These are phyloP conservation scores for Pyrenula aspistea DNA, from an alignment of 495 filamentous ascomycete genomes.

Conservation along the genomic window DNA sequence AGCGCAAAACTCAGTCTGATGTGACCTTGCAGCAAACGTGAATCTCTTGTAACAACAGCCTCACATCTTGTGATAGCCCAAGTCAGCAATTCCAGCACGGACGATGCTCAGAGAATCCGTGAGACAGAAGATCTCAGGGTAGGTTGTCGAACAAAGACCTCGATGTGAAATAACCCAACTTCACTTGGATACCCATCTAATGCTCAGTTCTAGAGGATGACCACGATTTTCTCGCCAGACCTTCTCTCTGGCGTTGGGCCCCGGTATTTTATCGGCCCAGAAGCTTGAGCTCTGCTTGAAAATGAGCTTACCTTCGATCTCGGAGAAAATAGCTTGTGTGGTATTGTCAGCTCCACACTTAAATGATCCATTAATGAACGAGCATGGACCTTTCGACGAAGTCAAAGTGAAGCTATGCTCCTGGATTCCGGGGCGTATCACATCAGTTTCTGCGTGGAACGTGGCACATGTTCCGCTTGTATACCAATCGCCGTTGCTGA, in stretches of 20 bases:
- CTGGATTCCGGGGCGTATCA: neutral
- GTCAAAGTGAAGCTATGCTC: constrained; percentile 2
- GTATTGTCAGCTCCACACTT: constrained; percentile 1
- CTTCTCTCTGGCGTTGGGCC: constrained; percentile 29
- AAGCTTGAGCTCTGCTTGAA: constrained; percentile 39
- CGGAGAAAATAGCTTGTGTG: constrained; percentile 9
- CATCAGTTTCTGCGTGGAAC: constrained; percentile 36
- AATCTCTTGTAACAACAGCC: too few species aligned
- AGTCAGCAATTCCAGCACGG: too few species aligned
- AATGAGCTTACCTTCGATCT: constrained; percentile 28
- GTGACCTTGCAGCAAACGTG: too few species aligned
- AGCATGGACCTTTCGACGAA: constrained; percentile 4
- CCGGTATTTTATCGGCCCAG: constrained; percentile 45
- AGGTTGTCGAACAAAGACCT: too few species aligned
- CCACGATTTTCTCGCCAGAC: constrained; percentile 22
- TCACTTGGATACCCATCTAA: constrained; percentile 18
- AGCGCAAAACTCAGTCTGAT: too few species aligned
- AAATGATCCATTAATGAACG: neutral
- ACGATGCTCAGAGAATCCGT: too few species aligned
- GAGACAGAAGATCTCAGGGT: too few species aligned
- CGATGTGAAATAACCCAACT: too few species aligned
- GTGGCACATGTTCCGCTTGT: constrained; percentile 57
- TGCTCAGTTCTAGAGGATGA: constrained; percentile 26
- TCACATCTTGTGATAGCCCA: too few species aligned
- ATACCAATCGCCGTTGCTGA: constrained; percentile 60